Conservation (phyloP, 169 alveolate species). For the Plasmodium yoelii region DNA sequence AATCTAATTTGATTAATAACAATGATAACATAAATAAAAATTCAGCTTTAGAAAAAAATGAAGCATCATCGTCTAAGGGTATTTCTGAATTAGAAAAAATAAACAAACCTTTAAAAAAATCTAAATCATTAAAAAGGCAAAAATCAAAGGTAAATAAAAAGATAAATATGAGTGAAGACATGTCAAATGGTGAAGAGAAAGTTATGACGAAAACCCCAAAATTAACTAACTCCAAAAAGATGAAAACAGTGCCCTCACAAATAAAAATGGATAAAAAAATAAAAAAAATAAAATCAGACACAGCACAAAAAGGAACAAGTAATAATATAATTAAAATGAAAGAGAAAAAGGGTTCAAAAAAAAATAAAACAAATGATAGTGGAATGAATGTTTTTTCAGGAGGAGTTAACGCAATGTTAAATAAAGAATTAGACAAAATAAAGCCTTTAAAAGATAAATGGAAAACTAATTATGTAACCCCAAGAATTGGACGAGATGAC, state of each 20-base stretch:
- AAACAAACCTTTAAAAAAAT: slow-evolving; percentile 28
- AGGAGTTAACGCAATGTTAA: slow-evolving; percentile 9
- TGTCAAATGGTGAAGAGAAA: slow-evolving; percentile 41
- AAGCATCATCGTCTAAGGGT: slow-evolving; percentile 15
- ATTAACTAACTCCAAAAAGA: slow-evolving; percentile 25
- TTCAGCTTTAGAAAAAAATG: slow-evolving; percentile 12
- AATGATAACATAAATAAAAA: slow-evolving; percentile 11
- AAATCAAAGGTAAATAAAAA: slow-evolving; percentile 46
- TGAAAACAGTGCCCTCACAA: slow-evolving; percentile 41
- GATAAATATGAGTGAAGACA: slow-evolving; percentile 27
- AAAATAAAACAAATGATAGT: slow-evolving; percentile 11
- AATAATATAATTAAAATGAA: slow-evolving; percentile 18
- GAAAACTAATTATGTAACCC: slow-evolving; percentile 42
- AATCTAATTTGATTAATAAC: slow-evolving; percentile 5
- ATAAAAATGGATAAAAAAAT: slow-evolving; percentile 43
- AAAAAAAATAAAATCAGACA: slow-evolving; percentile 33
- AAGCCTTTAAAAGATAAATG: slow-evolving; percentile 54
- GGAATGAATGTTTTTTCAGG: not conserved
- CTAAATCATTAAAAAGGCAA: slow-evolving; percentile 47
- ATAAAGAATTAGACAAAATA: slow-evolving; percentile 16
- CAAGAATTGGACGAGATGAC: slow-evolving; percentile 44
- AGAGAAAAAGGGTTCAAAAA: slow-evolving; percentile 44
- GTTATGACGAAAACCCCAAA: slow-evolving; percentile 22
- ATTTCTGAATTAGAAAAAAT: slow-evolving; percentile 14
- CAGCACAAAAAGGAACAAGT: slow-evolving; percentile 16